Conservation (phyloP, 1,284 basidiomycete genomes). For the Ganoderma multipileum region DNA sequence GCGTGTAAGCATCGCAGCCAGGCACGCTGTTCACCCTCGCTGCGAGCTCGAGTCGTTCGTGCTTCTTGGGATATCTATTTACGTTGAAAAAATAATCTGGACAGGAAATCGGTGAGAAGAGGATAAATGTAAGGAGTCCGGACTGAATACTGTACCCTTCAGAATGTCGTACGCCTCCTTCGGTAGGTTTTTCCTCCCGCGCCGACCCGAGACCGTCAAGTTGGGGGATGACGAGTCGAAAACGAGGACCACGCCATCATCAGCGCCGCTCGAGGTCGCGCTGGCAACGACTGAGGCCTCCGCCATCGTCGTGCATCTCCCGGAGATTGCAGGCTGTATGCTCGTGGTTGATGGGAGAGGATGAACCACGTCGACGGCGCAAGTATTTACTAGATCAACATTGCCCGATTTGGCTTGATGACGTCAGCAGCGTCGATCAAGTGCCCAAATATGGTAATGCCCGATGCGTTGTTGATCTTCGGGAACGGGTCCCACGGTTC, state of each 20-base stretch:
- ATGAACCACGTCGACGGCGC: neutral
- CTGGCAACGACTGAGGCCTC: neutral
- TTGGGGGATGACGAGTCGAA: neutral
- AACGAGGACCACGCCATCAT: neutral
- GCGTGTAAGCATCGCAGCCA: neutral
- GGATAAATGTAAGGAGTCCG: no score
- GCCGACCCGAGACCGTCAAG: neutral
- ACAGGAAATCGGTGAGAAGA: neutral
- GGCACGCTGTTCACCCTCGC: neutral
- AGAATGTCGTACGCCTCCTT: neutral
- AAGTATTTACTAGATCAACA: neutral
- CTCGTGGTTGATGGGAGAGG: neutral
- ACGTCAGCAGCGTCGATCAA: neutral
- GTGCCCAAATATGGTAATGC: neutral
- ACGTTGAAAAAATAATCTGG: slow-evolving; percentile 3
- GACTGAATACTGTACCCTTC: neutral
- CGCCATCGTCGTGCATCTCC: neutral
- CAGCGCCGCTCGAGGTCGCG: neutral
- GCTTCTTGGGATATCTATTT: neutral
- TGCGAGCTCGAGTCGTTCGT: neutral
- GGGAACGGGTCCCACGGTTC: neutral
- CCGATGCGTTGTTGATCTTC: neutral
- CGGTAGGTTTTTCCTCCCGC: neutral
- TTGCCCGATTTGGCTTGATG: neutral
- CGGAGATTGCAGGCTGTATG: neutral